These are phyloP conservation scores for Rhizopus stolonifer DNA, from an alignment of 371 early-diverging fungal species.

Conservation along the genomic window DNA sequence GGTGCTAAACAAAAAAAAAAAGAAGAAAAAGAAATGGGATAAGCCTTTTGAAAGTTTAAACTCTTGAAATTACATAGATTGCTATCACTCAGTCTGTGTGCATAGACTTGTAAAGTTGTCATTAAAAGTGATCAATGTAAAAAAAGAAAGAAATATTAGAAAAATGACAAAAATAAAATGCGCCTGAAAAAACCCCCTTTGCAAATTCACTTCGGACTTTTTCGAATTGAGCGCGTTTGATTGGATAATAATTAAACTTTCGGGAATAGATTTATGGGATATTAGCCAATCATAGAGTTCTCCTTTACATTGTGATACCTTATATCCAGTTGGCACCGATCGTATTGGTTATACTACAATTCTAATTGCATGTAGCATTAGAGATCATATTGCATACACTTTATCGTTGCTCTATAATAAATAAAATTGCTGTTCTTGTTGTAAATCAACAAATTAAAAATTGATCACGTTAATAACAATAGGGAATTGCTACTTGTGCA, in stretches of 20 bases:
- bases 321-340: too few species aligned
- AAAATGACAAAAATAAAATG: background rate
- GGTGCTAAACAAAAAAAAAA: slow-evolving; percentile 25
- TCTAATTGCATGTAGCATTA: too few species aligned
- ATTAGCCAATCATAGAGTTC: slow-evolving; percentile 1
- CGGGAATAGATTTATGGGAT: background rate
- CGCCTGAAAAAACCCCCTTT: background rate
- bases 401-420: too few species aligned
- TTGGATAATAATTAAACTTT: background rate
- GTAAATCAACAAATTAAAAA: too few species aligned
- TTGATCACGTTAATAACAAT: too few species aligned
- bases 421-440: too few species aligned
- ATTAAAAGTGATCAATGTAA: slow-evolving; percentile 15
- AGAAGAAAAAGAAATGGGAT: background rate
- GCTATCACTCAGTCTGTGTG: slow-evolving; percentile 66
- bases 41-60: too few species aligned
- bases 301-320: too few species aligned
- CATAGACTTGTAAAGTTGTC: slow-evolving; percentile 68
- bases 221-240: background rate
- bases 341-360: too few species aligned
- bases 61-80: slow-evolving; percentile 41
- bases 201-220: slow-evolving; percentile 1
- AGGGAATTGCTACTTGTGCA: too few species aligned
- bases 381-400: too few species aligned
- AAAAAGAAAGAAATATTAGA: background rate